Base-by-base conservation (phyloP, 2,329 filamentous ascomycete genomes). In the Trichoderma sp. region DNA sequence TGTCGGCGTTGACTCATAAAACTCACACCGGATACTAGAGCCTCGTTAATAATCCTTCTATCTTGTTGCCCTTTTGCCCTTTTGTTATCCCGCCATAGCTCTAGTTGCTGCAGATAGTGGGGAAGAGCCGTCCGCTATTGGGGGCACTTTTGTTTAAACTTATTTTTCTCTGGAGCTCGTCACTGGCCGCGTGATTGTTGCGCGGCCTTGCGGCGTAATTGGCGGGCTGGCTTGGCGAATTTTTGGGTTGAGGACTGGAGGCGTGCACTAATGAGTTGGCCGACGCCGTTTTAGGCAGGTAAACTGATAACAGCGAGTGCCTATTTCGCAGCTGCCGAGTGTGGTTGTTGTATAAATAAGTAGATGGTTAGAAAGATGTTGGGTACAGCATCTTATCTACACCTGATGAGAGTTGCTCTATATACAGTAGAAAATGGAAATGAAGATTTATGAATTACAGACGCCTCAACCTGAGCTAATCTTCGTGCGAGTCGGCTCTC, bases 171-270 rank as follows among this genome's bases (percentile, higher is more conserved):
- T 24, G 10, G 11, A 39, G 26, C 6, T 58, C 61, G 61, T 66
- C 61, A 66, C 34, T n/a, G 37, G 61, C 60, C 61, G 61, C 61
- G 61, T 66, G 51, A 56, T 66, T 66, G 61, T 46, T 66, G 52
- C 61, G 61, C 37, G 61, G 61, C 61, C 52, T 49, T 26, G n/a
- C 21, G 51, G 60, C 51, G 34, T 55, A 64, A 55, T 51, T 30
- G 37, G 39, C 26, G 26, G 60, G 60, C 10, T 55, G 46, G 16
- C 26, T 30, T 55, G 60, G 49, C 32, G 49, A 43, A 21, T 39
- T 21, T 21, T n/a, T 4, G 7, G 6, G 51, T 43, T 37, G 39
- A 43, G 39, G 4, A n/a, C 7, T 43, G 39, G 60, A 64, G 60
- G 37, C 24, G 24, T n/a, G 60, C 60, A 66, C 61, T 32, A 56